Percentiles rank a stretch among this genome's conserved stretches.
These are phyloP conservation scores for Aureobasidium mangrovei DNA, from an alignment of 2,329 filamentous ascomycete species.

Conservation along the genomic window DNA sequence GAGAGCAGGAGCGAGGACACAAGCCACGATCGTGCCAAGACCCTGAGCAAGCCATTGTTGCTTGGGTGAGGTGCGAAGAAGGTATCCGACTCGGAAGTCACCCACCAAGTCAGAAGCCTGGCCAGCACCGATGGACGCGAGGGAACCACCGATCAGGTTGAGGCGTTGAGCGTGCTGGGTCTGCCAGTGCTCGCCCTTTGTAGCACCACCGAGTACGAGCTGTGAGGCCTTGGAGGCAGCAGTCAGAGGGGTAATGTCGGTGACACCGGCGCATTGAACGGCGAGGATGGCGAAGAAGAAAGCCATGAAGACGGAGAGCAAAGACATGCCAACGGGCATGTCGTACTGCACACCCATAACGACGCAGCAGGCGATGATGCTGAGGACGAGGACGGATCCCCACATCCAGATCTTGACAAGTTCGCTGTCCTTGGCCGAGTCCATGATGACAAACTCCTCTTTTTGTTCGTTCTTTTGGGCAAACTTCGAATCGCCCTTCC, in stretches of 20 bases:
- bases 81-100: constrained; percentile 61
- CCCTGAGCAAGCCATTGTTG: constrained; percentile 60
- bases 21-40: constrained; percentile 53
- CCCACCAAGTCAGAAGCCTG: constrained; percentile 44
- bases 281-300: constrained; percentile 55
- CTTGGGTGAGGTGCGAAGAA: constrained; percentile 55
- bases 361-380: constrained; percentile 43
- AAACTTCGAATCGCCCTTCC: background rate
- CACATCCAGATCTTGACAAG: constrained; percentile 48
- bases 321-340: constrained; percentile 48
- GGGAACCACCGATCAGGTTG: constrained; percentile 55
- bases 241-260: constrained; percentile 54
- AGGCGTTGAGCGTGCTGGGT: constrained; percentile 49
- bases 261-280: constrained; percentile 48
- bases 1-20: constrained; percentile 58
- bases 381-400: constrained; percentile 38
- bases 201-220: constrained; percentile 58
- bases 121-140: constrained; percentile 32
- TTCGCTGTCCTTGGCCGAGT: constrained; percentile 40
- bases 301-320: constrained; percentile 48
- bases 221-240: constrained; percentile 61
- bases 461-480: constrained; percentile 15
- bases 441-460: constrained; percentile 39
- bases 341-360: constrained; percentile 47
- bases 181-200: constrained; percentile 44